Percentiles rank a stretch among this genome's conserved stretches.
These are phyloP conservation scores for Immersiella caudata DNA, from an alignment of 495 filamentous ascomycete genomes.

Conservation along the genomic window DNA sequence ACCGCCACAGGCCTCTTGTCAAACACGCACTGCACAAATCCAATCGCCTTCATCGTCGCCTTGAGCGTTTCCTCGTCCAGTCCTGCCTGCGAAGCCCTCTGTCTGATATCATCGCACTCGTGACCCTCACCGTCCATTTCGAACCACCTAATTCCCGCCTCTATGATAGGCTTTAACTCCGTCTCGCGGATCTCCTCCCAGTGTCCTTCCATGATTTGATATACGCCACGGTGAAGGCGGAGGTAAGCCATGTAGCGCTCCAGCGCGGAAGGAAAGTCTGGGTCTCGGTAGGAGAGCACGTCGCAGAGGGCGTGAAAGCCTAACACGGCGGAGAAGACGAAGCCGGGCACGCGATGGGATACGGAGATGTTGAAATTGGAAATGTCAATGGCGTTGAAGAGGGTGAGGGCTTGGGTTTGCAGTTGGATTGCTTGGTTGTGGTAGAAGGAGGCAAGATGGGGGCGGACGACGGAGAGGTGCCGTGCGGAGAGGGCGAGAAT, in stretches of 20 bases:
- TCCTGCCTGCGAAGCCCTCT: constrained; percentile 8
- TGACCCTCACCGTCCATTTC: constrained; percentile 20
- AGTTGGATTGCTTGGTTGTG: constrained; percentile 50
- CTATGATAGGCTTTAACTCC: constrained; percentile 31
- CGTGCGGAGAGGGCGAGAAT: constrained; percentile 50
- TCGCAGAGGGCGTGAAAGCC: constrained; percentile 55
- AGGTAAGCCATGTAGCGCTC: constrained; percentile 47
- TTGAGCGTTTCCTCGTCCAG: constrained; percentile 17
- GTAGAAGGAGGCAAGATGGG: constrained; percentile 40
- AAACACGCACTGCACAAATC: constrained; percentile 31
- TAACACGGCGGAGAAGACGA: constrained; percentile 53
- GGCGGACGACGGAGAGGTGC: constrained; percentile 43
- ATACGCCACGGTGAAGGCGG: constrained; percentile 50
- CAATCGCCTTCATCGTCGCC: constrained; percentile 24
- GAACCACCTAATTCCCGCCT: constrained; percentile 25
- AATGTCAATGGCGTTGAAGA: constrained; percentile 47
- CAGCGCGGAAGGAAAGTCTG: constrained; percentile 43
- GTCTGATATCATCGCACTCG: constrained; percentile 33
- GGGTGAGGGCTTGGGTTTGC: constrained; percentile 49
- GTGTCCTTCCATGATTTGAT: constrained; percentile 30
- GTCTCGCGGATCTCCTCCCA: constrained; percentile 29
- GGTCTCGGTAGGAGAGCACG: constrained; percentile 32
- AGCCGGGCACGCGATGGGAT: constrained; percentile 46
- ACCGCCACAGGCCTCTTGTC: constrained; percentile 23
- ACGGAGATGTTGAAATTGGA: constrained; percentile 22